Evolutionary conservation across 73 alveolate species (phyloP).

Genomic region (Vitrella brassicaformis): DNA sequence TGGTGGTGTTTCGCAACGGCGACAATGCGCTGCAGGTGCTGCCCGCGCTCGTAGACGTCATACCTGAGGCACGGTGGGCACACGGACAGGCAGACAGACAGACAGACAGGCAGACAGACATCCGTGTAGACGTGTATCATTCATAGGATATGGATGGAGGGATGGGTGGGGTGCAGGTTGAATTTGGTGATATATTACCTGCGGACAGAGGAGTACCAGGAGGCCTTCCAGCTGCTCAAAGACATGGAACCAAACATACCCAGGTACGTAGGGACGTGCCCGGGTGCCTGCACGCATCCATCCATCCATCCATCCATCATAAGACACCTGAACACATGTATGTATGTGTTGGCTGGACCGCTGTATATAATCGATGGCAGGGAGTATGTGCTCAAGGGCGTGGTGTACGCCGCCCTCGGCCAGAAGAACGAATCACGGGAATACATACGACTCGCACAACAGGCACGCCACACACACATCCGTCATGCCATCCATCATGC

Average conservation of each 20-base stretch:
- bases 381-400: slow-evolving; percentile 83
- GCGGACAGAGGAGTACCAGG: slow-evolving; percentile 73
- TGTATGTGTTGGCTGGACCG: too few relatives aligned
- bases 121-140: too few relatives aligned
- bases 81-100: too few relatives aligned
- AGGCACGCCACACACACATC: too few relatives aligned
- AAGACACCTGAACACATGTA: too few relatives aligned
- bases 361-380: not conserved
- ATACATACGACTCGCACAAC: slow-evolving; percentile 78
- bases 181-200: slow-evolving; percentile 85
- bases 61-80: slow-evolving; percentile 71
- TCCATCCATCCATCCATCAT: too few relatives aligned
- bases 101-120: too few relatives aligned
- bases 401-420: slow-evolving; percentile 92
- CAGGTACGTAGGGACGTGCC: slow-evolving; percentile 36
- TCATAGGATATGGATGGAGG: too few relatives aligned
- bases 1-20: slow-evolving; percentile 81
- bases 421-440: slow-evolving; percentile 56
- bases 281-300: too few relatives aligned
- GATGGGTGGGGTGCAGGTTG: slow-evolving; percentile 42
- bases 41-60: slow-evolving; percentile 85
- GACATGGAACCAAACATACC: slow-evolving; percentile 92
- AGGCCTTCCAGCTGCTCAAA: slow-evolving; percentile 85
- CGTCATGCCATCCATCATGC: too few relatives aligned
- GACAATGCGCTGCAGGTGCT: slow-evolving; percentile 86